These are phyloP conservation scores for Flammula alnicola DNA, from an alignment of 1,284 basidiomycete species.

Conservation along the genomic window DNA sequence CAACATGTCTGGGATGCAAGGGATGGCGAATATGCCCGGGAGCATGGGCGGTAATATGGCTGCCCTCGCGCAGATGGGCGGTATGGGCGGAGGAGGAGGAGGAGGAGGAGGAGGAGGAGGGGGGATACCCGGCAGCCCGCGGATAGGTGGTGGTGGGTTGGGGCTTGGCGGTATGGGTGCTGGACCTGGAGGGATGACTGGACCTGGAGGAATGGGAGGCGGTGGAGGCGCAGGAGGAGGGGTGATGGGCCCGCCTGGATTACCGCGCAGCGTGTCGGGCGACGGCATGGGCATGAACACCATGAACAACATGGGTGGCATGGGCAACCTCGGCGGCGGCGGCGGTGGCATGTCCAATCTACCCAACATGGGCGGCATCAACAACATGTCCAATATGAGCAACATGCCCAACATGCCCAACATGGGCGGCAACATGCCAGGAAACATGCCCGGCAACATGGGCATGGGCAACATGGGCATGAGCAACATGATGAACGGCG, in stretches of 20 bases:
- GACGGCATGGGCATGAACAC: constrained; percentile 24
- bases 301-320: constrained; percentile 14
- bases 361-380: too few relatives aligned
- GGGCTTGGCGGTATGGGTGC: constrained; percentile 6
- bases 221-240: constrained; percentile 3
- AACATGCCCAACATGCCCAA: too few relatives aligned
- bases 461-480: constrained; percentile 13
- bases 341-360: too few relatives aligned
- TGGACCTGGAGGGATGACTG: constrained; percentile 24
- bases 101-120: background rate
- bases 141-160: constrained; percentile 14
- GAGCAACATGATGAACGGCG: constrained; percentile 18
- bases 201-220: constrained; percentile 10
- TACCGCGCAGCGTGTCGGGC: constrained; percentile 22
- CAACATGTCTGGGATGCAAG: constrained; percentile 6
- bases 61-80: constrained; percentile 5
- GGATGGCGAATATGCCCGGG: constrained; percentile 12
- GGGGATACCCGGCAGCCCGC: constrained; percentile 19
- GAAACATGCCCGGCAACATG: too few relatives aligned
- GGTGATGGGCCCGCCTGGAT: constrained; percentile 24
- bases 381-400: too few relatives aligned
- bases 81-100: constrained; percentile 3
- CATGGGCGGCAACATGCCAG: too few relatives aligned
- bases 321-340: background rate
- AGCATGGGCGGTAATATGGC: too few relatives aligned